These are phyloP conservation scores for Fraxinus latifolia DNA, from an alignment of 305 asterid genomes.

Conservation along the genomic window DNA sequence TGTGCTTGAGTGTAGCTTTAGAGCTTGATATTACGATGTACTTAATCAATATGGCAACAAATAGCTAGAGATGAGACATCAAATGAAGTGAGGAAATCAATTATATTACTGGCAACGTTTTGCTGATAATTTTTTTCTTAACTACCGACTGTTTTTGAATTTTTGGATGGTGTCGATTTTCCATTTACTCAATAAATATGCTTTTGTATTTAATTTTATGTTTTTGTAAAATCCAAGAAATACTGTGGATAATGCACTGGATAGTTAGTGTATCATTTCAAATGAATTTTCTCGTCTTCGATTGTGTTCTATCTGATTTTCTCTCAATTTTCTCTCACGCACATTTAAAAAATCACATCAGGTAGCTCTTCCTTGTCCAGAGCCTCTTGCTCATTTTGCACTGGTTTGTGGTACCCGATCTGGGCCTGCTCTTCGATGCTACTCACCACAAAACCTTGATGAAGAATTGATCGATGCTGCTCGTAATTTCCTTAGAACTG, in stretches of 20 bases:
- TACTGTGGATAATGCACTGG: not conserved
- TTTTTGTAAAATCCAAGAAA: not conserved
- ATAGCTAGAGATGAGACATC: not conserved
- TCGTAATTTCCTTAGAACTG: slow-evolving; percentile 47
- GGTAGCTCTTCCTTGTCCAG: slow-evolving; percentile 73
- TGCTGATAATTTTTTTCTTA: not conserved
- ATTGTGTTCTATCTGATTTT: not conserved
- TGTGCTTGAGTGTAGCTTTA: not conserved
- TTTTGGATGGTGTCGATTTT: not conserved
- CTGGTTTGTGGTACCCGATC: slow-evolving; percentile 69
- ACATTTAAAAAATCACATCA: slow-evolving; percentile 23
- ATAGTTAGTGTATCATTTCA: not conserved
- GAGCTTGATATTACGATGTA: not conserved
- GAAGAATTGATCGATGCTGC: slow-evolving; percentile 76
- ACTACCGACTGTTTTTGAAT: not conserved
- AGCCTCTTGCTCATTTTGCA: slow-evolving; percentile 83
- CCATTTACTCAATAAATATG: not conserved
- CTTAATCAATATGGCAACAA: not conserved
- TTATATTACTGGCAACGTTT: not conserved
- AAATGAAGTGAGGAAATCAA: not conserved
- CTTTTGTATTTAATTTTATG: not conserved
- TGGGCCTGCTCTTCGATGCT: slow-evolving; percentile 82
- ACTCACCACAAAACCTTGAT: slow-evolving; percentile 74
- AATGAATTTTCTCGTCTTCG: not conserved
- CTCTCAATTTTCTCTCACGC: not conserved